Evolutionary conservation across 2,329 filamentous ascomycete genomes (phyloP).

Genomic region (Aspergillus flavus): DNA sequence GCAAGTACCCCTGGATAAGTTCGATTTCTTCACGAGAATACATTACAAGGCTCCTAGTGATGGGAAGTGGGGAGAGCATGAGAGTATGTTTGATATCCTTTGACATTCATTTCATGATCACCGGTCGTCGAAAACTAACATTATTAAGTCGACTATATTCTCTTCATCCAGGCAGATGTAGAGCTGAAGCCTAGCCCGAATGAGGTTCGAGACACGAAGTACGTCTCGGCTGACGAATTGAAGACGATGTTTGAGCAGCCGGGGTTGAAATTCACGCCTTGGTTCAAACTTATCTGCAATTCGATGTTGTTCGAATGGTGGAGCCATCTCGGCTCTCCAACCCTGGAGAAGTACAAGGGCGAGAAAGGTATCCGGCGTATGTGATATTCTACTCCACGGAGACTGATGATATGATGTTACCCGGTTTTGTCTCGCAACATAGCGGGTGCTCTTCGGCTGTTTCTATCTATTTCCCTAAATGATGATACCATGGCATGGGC

Average conservation of each 20-base stretch:
- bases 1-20: constrained; percentile 88
- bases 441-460: background rate
- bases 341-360: constrained; percentile 81
- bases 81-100: constrained; percentile 65
- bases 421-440: background rate
- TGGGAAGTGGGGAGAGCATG: constrained; percentile 98
- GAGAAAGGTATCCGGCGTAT: constrained; percentile 89
- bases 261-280: constrained; percentile 85
- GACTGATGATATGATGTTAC: background rate
- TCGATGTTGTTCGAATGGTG: constrained; percentile 99
- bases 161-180: constrained; percentile 95
- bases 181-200: constrained; percentile 76
- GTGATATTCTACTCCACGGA: constrained; percentile 41
- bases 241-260: constrained; percentile 84
- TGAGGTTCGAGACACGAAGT: constrained; percentile 83
- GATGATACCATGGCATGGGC: constrained; percentile 17
- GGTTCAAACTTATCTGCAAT: constrained; percentile 99
- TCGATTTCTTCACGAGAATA: constrained; percentile 92
- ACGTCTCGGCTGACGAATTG: constrained; percentile 79
- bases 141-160: constrained; percentile 85
- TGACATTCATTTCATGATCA: background rate
- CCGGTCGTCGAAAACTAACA: constrained; percentile 17
- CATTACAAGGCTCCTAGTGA: constrained; percentile 98
- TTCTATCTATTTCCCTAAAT: background rate
- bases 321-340: constrained; percentile 73